Conservation (phyloP, 345 rosid genomes). For the Orychophragmus violaceus region DNA sequence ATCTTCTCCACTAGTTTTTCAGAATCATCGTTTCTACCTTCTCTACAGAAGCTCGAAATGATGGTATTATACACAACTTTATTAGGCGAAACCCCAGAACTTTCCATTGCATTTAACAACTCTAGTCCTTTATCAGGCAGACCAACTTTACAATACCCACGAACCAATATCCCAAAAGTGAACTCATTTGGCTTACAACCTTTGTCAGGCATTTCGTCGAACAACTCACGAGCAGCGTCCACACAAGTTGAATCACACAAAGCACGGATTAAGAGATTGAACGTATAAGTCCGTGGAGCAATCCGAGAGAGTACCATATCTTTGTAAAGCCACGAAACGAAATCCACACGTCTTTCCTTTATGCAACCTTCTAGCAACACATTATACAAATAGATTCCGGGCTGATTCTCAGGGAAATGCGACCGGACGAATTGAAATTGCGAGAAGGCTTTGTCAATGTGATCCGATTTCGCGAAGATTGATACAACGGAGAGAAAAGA, state of each 20-base stretch:
- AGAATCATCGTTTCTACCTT: constrained; percentile 71
- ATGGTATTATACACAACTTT: constrained; percentile 73
- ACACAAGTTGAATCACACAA: constrained; percentile 63
- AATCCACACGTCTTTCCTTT: constrained; percentile 38
- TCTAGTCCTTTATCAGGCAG: constrained; percentile 47
- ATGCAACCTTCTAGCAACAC: constrained; percentile 49
- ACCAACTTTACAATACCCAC: constrained; percentile 78
- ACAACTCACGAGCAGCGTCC: constrained; percentile 64
- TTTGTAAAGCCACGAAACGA: constrained; percentile 63
- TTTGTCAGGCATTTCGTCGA: constrained; percentile 79
- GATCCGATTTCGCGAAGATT: constrained; percentile 47
- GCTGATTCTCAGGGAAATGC: constrained; percentile 42
- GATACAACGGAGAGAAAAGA: constrained; percentile 41
- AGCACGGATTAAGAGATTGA: constrained; percentile 59
- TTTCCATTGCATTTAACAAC: constrained; percentile 51
- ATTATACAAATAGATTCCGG: constrained; percentile 55
- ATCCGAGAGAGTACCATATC: constrained; percentile 64
- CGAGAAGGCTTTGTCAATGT: constrained; percentile 44
- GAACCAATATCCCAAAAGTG: constrained; percentile 75
- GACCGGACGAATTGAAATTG: constrained; percentile 53
- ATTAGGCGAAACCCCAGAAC: constrained; percentile 48
- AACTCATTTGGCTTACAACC: constrained; percentile 77
- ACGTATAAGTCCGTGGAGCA: constrained; percentile 71
- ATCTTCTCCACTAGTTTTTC: constrained; percentile 76
- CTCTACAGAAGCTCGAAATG: constrained; percentile 71